Base-by-base conservation (phyloP, 2,329 filamentous ascomycete species). In the Colletotrichum sp. region DNA sequence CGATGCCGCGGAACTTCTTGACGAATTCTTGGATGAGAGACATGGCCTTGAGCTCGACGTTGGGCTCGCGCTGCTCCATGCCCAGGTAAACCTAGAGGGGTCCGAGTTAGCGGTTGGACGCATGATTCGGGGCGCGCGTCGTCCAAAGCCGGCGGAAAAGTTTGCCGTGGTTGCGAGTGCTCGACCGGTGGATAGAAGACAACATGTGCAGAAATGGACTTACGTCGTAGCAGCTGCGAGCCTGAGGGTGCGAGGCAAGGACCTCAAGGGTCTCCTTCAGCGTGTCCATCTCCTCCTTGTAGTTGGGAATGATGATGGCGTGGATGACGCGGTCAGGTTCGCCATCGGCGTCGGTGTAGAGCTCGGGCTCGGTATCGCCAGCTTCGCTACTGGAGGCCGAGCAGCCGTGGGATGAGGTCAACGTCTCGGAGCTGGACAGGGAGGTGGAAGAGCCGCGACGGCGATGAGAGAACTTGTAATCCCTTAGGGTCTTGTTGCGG, bases 301-400 rank as follows among this genome's bases (percentile, higher is more conserved):
- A 95, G 80, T 94, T 94, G 21, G 93, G 93, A 58, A 95, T 88
- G 77, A 95, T 87, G 76, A 95, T 93, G 16, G 91, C 92, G 81
- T 94, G 92, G 34, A 94, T 84, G 71, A 93, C 83, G 28, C 85
- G 85, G 9, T 88, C 84, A n/a, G 84, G 80, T 1, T 84, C 82
- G 12, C 83, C 81, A 21, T 88, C 86, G 60, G 79, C 83, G 64
- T 91, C 89, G 60, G 85, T 83, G 77, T 86, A 87, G 70, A 85
- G 82, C 48, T 89, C 88, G 34, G 84, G 78, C 58, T 91, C 89
- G 9, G 87, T 79, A 70, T 92, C 89, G 70, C 87, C 89, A 34
- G 87, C 86, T 78, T 91, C 88, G 81, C 87, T 89, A 80, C 86
- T 85, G 38, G 87, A 84, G 61, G 88, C 85, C 60, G 88, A 87